Conservation (phyloP, 345 rosid species). For the Moringa oleifera region DNA sequence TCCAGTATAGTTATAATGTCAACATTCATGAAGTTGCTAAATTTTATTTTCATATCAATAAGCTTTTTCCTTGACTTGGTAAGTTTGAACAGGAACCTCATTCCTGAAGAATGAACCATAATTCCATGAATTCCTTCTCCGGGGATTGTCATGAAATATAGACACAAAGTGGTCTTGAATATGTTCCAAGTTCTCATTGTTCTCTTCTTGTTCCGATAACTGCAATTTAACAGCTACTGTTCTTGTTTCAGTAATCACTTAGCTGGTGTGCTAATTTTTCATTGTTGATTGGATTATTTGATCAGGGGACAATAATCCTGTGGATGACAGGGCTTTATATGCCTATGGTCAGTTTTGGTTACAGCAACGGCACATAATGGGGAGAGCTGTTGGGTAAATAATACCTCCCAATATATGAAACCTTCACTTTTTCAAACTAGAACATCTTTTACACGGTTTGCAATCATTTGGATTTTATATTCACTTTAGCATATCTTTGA, state of each 20-base stretch:
- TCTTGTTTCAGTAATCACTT: background rate
- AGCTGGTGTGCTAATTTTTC: slow-evolving; percentile 1
- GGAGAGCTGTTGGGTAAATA: slow-evolving; percentile 76
- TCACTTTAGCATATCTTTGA: background rate
- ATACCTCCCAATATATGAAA: slow-evolving; percentile 1
- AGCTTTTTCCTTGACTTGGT: background rate
- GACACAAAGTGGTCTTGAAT: background rate
- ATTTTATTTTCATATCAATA: too few species aligned
- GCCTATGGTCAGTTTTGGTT: slow-evolving; percentile 67
- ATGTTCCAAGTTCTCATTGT: slow-evolving; percentile 1
- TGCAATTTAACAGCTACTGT: background rate
- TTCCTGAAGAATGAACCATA: too few species aligned
- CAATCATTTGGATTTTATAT: background rate
- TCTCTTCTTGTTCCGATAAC: background rate
- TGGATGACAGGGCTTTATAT: slow-evolving; percentile 59
- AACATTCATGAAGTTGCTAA: too few species aligned
- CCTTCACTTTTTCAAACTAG: background rate
- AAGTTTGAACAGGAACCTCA: background rate
- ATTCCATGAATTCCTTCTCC: too few species aligned
- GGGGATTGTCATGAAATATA: too few species aligned
- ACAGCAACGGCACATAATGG: slow-evolving; percentile 59
- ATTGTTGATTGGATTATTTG: slow-evolving; percentile 7
- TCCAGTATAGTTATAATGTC: too few species aligned
- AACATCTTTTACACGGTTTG: background rate
- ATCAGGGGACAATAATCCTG: slow-evolving; percentile 56